These are phyloP conservation scores for Urtica urens DNA, from an alignment of 306 rosid species.

Conservation along the genomic window DNA sequence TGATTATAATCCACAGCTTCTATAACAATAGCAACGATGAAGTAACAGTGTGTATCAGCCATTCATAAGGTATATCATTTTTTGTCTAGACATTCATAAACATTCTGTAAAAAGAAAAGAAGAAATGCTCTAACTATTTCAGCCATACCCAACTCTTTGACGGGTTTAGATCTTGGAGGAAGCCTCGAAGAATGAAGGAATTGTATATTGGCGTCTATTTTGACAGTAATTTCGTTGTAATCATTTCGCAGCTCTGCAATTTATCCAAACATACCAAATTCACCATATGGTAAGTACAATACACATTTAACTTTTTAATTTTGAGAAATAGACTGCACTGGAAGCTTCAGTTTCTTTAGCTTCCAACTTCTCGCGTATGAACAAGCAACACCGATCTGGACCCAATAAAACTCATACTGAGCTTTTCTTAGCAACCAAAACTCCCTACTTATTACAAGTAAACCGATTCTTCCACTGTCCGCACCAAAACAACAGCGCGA, in stretches of 20 bases:
- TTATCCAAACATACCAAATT: neutral
- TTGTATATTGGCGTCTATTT: constrained; percentile 55
- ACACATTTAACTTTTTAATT: too few relatives aligned
- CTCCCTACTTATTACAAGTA: neutral
- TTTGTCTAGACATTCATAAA: too few relatives aligned
- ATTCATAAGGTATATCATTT: too few relatives aligned
- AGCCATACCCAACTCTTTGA: constrained; percentile 39
- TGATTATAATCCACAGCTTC: neutral
- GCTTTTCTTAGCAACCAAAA: neutral
- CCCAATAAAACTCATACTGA: too few relatives aligned
- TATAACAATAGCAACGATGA: too few relatives aligned
- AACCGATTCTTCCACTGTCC: neutral
- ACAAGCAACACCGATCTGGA: too few relatives aligned
- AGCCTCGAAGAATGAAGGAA: constrained; percentile 60
- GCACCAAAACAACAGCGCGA: neutral
- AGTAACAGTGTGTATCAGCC: too few relatives aligned
- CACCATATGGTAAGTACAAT: neutral
- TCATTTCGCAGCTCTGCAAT: constrained; percentile 66
- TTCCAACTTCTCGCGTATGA: too few relatives aligned
- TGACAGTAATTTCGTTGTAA: constrained; percentile 55
- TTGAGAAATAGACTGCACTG: too few relatives aligned
- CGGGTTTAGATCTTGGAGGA: constrained; percentile 26
- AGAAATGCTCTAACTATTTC: too few relatives aligned
- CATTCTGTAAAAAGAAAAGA: too few relatives aligned
- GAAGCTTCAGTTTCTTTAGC: too few relatives aligned